A percentile compares a stretch with the other conserved stretches of the same genome.
phyloP scores from a whole-genome alignment of 2,329 filamentous ascomycete species.

The Trichoderma sp. region DNA sequence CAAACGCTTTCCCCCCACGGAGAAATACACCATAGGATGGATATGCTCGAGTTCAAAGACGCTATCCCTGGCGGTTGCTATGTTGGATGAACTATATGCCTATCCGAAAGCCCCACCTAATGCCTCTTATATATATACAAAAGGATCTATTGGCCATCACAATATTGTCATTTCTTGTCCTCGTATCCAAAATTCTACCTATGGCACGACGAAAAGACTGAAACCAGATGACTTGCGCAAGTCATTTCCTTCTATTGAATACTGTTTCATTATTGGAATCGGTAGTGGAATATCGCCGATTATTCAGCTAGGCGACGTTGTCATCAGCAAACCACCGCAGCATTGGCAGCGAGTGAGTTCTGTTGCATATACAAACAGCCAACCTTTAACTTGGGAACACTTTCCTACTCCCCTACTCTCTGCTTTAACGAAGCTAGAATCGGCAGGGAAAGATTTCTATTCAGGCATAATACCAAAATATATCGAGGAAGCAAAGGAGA shows the following conservation, averaged over 20 bases:
- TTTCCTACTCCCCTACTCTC: not conserved
- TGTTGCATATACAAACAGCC: not conserved
- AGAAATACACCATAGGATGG: not conserved
- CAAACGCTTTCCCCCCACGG: not conserved
- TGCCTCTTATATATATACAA: not conserved
- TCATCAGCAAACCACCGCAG: not conserved
- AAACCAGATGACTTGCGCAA: not conserved
- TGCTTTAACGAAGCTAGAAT: not conserved
- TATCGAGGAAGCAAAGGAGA: not conserved
- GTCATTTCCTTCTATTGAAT: not conserved
- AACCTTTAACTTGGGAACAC: not conserved
- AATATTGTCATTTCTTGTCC: not conserved
- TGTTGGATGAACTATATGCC: not conserved
- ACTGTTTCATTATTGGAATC: not conserved
- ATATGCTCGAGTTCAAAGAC: not conserved
- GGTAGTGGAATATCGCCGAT: not conserved
- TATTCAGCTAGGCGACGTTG: not conserved
- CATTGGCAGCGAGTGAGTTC: not conserved
- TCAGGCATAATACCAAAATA: not conserved
- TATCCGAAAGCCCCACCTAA: not conserved
- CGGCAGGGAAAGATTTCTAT: not conserved
- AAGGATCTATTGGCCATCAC: not conserved
- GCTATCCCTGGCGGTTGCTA: not conserved
- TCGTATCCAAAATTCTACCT: not conserved
- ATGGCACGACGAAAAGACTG: rapidly evolving